phyloP scores from a whole-genome alignment of 179 eudicot genomes.

The Heliamphora pulchella region DNA sequence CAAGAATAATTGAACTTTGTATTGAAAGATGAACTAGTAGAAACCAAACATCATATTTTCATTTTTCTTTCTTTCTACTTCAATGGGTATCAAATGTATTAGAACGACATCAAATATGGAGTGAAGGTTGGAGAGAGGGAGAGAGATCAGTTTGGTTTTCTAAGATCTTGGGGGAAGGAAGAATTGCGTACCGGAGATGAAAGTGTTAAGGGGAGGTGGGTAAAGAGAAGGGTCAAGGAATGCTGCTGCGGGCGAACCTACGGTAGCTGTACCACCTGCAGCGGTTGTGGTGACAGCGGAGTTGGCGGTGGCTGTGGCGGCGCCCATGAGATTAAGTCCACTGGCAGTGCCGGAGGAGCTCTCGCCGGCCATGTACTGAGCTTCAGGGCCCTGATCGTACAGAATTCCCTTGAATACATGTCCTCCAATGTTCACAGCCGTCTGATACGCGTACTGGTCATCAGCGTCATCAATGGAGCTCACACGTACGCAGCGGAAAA shows the following conservation, averaged over 20 bases:
- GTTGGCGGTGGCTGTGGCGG: slow-evolving; percentile 13
- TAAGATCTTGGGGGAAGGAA: slow-evolving; percentile 73
- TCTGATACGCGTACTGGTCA: slow-evolving; percentile 78
- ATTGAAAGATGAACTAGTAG: slow-evolving; percentile 2
- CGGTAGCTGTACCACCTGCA: slow-evolving; percentile 15
- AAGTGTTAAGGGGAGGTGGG: slow-evolving; percentile 40
- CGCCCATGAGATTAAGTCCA: slow-evolving; percentile 35
- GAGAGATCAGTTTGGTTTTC: slow-evolving; percentile 10
- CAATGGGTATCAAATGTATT: background rate
- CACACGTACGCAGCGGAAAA: slow-evolving; percentile 71
- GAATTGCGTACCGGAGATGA: slow-evolving; percentile 86
- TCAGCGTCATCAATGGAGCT: slow-evolving; percentile 60
- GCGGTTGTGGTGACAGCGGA: slow-evolving; percentile 22
- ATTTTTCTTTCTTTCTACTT: slow-evolving; percentile 1
- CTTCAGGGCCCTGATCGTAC: slow-evolving; percentile 78
- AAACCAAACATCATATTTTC: background rate
- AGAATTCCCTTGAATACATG: slow-evolving; percentile 90
- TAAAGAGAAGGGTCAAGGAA: slow-evolving; percentile 57
- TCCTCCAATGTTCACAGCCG: slow-evolving; percentile 85
- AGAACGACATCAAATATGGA: background rate
- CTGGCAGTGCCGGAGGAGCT: slow-evolving; percentile 44
- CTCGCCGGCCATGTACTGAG: slow-evolving; percentile 33
- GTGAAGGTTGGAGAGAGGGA: background rate
- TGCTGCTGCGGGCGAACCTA: slow-evolving; percentile 17
- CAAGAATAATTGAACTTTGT: background rate